phyloP scores from a whole-genome alignment of 805 yeast genomes.

The Nakazawaea sp. region DNA sequence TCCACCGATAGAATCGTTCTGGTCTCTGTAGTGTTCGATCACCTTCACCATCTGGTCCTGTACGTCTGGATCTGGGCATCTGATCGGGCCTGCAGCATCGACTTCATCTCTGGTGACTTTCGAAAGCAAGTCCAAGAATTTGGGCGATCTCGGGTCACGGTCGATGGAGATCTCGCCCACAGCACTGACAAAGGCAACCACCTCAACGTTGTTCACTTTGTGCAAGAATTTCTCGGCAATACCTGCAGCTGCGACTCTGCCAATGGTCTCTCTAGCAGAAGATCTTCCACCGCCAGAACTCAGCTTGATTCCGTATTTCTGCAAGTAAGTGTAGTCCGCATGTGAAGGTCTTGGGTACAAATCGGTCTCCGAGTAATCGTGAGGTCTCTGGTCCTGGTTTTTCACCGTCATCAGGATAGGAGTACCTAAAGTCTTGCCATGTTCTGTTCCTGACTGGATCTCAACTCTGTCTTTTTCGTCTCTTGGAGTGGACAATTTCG shows the following conservation, averaged over 20 bases:
- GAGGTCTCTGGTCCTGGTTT: slow-evolving; percentile 95
- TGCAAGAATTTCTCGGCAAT: slow-evolving; percentile 88
- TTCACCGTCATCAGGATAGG: slow-evolving; percentile 91
- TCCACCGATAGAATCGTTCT: slow-evolving; percentile 94
- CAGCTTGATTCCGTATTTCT: slow-evolving; percentile 89
- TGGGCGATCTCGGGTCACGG: slow-evolving; percentile 58
- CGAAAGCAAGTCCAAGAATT: slow-evolving; percentile 60
- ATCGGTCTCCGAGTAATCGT: slow-evolving; percentile 93
- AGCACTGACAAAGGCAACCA: slow-evolving; percentile 93
- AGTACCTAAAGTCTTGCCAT: slow-evolving; percentile 86
- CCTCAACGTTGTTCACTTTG: slow-evolving; percentile 77
- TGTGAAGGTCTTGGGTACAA: slow-evolving; percentile 96
- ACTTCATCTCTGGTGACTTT: slow-evolving; percentile 84
- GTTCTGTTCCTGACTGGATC: slow-evolving; percentile 92
- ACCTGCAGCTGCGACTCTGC: slow-evolving; percentile 98
- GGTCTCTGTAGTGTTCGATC: slow-evolving; percentile 80
- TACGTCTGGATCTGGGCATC: slow-evolving; percentile 79
- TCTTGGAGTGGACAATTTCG: slow-evolving; percentile 88
- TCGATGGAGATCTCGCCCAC: slow-evolving; percentile 79
- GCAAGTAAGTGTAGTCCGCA: slow-evolving; percentile 90
- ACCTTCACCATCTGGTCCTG: slow-evolving; percentile 78
- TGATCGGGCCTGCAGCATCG: slow-evolving; percentile 81
- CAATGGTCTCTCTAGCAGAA: slow-evolving; percentile 96
- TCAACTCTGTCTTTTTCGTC: slow-evolving; percentile 90
- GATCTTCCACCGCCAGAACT: slow-evolving; percentile 97